Percentiles rank a stretch among this genome's conserved stretches.
phyloP scores from a whole-genome alignment of 345 rosid species.

The Populus euphratica region DNA sequence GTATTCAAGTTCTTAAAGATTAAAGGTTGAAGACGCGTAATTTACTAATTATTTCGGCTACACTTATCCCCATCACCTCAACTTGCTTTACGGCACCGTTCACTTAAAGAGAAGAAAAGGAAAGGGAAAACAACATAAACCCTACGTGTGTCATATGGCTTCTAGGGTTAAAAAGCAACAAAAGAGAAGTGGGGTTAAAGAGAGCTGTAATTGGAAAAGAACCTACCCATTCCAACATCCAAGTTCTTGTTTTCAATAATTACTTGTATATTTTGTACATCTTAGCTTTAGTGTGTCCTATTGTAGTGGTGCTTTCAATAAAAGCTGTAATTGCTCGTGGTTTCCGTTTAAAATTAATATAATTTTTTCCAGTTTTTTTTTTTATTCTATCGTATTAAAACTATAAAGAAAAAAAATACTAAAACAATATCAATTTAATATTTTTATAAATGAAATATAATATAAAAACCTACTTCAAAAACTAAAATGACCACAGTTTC shows the following conservation, averaged over 20 bases:
- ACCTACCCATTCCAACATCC: background rate
- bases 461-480: no score
- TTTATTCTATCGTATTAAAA: no score
- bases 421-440: no score
- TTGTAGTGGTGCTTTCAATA: no score
- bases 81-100: conserved; percentile 26
- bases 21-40: background rate
- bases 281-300: no score
- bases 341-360: no score
- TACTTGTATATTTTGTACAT: background rate
- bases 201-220: background rate
- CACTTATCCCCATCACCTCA: background rate
- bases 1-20: no score
- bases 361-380: no score
- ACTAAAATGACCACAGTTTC: no score
- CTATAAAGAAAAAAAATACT: no score
- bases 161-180: background rate
- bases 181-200: background rate
- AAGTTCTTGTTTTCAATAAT: conserved; percentile 4
- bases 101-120: conserved; percentile 5
- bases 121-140: background rate
- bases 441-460: no score
- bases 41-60: background rate
- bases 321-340: no score
- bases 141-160: background rate